These are phyloP conservation scores for Prunus padus DNA, from an alignment of 306 rosid genomes.

Conservation along the genomic window DNA sequence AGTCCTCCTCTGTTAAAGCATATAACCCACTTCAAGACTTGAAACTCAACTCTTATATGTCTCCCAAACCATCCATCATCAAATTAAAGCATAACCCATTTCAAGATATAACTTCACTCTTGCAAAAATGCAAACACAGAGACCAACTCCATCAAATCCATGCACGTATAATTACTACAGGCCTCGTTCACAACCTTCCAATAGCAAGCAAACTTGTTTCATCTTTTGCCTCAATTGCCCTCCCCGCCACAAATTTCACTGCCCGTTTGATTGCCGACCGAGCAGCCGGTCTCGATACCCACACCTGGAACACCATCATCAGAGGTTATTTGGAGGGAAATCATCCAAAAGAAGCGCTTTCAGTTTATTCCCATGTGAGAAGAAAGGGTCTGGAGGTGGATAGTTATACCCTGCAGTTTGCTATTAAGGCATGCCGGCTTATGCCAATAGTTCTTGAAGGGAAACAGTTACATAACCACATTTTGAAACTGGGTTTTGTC, in stretches of 20 bases:
- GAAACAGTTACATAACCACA: slow-evolving; percentile 5
- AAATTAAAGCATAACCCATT: neutral
- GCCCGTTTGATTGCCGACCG: neutral
- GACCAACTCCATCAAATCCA: slow-evolving; percentile 5
- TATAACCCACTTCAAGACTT: too few relatives aligned
- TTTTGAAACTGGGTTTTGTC: slow-evolving; percentile 5
- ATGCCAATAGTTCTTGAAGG: neutral
- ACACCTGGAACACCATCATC: slow-evolving; percentile 13
- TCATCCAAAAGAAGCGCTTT: slow-evolving; percentile 5
- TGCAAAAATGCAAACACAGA: slow-evolving; percentile 2
- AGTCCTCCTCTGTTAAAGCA: too few relatives aligned
- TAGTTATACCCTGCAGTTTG: slow-evolving; percentile 22
- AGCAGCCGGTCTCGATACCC: neutral
- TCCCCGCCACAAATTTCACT: neutral
- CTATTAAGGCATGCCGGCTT: slow-evolving; percentile 4
- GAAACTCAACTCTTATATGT: neutral
- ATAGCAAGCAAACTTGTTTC: slow-evolving; percentile 10
- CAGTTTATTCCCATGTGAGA: slow-evolving; percentile 9
- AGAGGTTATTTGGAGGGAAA: slow-evolving; percentile 5
- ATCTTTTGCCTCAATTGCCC: slow-evolving; percentile 3
- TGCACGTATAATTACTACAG: neutral
- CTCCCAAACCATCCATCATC: neutral
- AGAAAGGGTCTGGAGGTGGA: slow-evolving; percentile 14
- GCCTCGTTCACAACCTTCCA: slow-evolving; percentile 2
- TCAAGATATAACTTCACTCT: neutral